Conservation (phyloP, 495 filamentous ascomycete genomes). For the Penicillium simplicissimum region DNA sequence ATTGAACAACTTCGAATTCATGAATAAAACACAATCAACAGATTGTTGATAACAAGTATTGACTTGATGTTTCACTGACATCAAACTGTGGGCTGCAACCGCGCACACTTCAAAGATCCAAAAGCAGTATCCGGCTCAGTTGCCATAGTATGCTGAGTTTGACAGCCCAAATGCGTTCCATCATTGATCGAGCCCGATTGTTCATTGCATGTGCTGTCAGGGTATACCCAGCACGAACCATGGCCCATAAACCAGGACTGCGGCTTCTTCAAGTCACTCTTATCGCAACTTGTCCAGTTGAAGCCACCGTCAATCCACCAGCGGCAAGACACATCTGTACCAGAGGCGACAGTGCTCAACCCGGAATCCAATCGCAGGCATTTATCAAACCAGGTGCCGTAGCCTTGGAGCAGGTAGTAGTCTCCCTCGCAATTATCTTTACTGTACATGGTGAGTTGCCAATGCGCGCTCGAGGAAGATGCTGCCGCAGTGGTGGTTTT, state of each 20-base stretch:
- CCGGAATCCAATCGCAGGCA: background rate
- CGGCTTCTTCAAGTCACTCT: background rate
- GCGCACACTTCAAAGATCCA: slow-evolving; percentile 1
- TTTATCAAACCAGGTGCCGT: background rate
- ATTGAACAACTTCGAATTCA: too few relatives aligned
- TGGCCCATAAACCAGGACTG: slow-evolving; percentile 9
- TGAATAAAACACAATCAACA: too few relatives aligned
- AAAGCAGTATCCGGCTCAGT: slow-evolving; percentile 1
- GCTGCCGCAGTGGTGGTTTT: background rate
- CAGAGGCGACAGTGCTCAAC: background rate
- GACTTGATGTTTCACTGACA: too few relatives aligned
- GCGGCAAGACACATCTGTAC: slow-evolving; percentile 8
- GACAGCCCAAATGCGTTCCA: background rate
- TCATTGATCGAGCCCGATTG: background rate
- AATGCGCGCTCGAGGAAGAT: background rate
- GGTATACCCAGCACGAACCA: slow-evolving; percentile 5
- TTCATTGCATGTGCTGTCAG: background rate
- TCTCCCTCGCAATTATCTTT: slow-evolving; percentile 6
- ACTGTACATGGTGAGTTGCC: slow-evolving; percentile 10
- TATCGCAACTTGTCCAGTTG: slow-evolving; percentile 5
- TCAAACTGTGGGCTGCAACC: background rate
- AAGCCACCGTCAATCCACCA: slow-evolving; percentile 9
- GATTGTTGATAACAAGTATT: too few relatives aligned
- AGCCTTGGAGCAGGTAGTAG: slow-evolving; percentile 13
- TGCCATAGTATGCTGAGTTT: background rate